Base-by-base conservation (phyloP, 768 basidiomycete genomes). In the Lentinula aciculospora region DNA sequence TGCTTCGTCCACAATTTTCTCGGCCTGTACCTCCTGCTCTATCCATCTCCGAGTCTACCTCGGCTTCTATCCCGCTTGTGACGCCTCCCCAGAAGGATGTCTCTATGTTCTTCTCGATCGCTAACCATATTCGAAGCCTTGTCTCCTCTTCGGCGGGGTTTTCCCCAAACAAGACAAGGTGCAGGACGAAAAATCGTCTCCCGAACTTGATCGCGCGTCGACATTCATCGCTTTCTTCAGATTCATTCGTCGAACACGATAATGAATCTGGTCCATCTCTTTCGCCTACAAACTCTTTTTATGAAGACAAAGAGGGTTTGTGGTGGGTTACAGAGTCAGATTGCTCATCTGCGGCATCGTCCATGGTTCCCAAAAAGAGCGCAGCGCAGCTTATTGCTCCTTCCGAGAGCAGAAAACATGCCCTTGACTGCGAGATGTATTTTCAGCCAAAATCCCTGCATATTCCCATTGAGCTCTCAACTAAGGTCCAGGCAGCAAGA, bases 271-370 rank as follows among this genome's bases (percentile, higher is more conserved):
- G 47, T n/a, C 47, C 47, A 7, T 28, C 19, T 34, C 10, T 50
- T n/a, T 49, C 47, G 3, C 29, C 47, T 12, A 31, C n/a, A 25
- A 19, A 49, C 47, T 53, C 51, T 53, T 25, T 23, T 1, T 40
- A 21, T 21, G 51, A 36, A 4, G 51, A 53, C 13, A 17, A 3
- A 0, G 36, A 53, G 9, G 51, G 25, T 15, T 15, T 23, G 8
- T 53, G 51, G 51, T 53, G 51, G 51, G 23, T 39, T 5, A 53
- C 51, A 9, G 51, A 53, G 13, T 53, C 51, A 7, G 34, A 36
- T 25, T 21, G 12, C 21, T 53, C 51, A 7, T 25, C 36, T 29
- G 28, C 46, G 25, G 32, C 17, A 17, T 50, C 49, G 17, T 39
- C 51, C 13, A 9, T 34, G 2, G 34, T 53, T 23, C 32, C 12